Evolutionary conservation across 2,329 filamentous ascomycete genomes (phyloP).

Genomic region (Colletotrichum sp.): DNA sequence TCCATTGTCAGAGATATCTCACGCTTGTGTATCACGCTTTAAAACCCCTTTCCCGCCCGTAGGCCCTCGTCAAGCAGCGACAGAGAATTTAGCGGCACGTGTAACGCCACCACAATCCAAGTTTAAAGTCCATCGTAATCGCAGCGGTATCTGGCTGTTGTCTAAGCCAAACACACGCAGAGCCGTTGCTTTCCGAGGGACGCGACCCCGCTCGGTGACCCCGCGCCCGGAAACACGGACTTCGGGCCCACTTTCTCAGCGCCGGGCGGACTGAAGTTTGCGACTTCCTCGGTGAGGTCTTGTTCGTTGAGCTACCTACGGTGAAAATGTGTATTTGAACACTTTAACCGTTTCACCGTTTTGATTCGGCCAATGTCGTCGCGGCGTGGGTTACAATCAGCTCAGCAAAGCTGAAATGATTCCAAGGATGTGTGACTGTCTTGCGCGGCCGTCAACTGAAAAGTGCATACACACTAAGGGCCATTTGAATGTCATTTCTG

Average conservation of each 20-base stretch:
- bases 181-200: background rate
- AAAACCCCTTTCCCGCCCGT: background rate
- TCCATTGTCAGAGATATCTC: too few relatives aligned
- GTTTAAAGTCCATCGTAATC: background rate
- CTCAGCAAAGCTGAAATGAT: background rate
- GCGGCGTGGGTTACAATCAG: too few relatives aligned
- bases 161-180: background rate
- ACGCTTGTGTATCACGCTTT: too few relatives aligned
- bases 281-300: background rate
- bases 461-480: background rate
- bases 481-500: background rate
- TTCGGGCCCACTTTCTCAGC: background rate
- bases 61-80: fast-evolving
- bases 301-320: too few relatives aligned
- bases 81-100: background rate
- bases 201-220: background rate
- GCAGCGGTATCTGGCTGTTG: fast-evolving
- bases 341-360: background rate
- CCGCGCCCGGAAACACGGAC: background rate
- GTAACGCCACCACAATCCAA: fast-evolving
- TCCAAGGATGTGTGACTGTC: background rate
- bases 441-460: too few relatives aligned
- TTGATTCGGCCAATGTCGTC: too few relatives aligned
- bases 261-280: background rate
- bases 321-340: background rate